phyloP scores from a whole-genome alignment of 805 yeast species.

The Kodamaea sagamina region DNA sequence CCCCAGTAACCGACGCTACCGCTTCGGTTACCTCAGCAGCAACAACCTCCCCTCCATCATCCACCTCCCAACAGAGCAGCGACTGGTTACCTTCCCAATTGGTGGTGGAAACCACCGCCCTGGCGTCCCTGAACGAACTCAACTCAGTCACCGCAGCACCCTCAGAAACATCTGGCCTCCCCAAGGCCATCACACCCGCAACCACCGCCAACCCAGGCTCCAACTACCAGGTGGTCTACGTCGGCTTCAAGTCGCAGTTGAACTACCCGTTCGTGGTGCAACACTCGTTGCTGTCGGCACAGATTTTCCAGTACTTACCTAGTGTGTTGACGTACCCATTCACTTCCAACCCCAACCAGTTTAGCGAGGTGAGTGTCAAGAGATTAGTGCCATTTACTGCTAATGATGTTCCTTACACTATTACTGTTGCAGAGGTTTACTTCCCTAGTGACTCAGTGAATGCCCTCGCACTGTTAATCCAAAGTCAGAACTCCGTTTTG shows the following conservation, averaged over 20 bases:
- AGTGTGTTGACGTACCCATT: slow-evolving; percentile 66
- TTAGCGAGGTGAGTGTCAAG: slow-evolving; percentile 54
- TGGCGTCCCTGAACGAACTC: slow-evolving; percentile 18
- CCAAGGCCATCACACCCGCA: slow-evolving; percentile 77
- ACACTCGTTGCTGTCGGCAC: slow-evolving; percentile 76
- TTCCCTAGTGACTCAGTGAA: slow-evolving; percentile 61
- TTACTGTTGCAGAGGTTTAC: slow-evolving; percentile 86
- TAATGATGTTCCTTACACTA: slow-evolving; percentile 55
- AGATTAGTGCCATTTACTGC: slow-evolving; percentile 77
- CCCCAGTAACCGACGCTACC: slow-evolving; percentile 6
- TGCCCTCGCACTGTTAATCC: slow-evolving; percentile 51
- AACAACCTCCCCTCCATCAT: slow-evolving; percentile 11
- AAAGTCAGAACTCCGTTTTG: slow-evolving; percentile 54
- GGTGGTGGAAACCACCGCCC: slow-evolving; percentile 23
- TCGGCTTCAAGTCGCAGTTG: slow-evolving; percentile 77
- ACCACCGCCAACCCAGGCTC: slow-evolving; percentile 46
- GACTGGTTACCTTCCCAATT: slow-evolving; percentile 42
- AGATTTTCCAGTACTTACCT: slow-evolving; percentile 85
- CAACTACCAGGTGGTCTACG: slow-evolving; percentile 56
- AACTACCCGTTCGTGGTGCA: slow-evolving; percentile 83
- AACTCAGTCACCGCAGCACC: slow-evolving; percentile 29
- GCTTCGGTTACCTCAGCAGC: slow-evolving; percentile 10
- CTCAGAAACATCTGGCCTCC: slow-evolving; percentile 54
- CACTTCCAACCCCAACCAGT: slow-evolving; percentile 22
- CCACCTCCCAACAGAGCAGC: slow-evolving; percentile 13